Base-by-base conservation (phyloP, 108 stramenopile species). In the Cyclotella distinguenda region DNA sequence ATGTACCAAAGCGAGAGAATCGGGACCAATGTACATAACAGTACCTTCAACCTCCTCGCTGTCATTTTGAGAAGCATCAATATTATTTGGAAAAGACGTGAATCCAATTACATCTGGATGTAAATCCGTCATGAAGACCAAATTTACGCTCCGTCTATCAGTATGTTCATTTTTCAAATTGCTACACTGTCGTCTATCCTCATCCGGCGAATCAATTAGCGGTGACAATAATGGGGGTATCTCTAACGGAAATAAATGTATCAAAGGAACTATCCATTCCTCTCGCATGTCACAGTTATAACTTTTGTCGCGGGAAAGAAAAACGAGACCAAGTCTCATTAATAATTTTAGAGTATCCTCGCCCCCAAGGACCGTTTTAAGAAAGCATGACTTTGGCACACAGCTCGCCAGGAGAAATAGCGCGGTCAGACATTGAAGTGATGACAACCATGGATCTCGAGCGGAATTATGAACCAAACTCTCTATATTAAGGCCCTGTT, bases 11-110 rank as follows among this genome's bases (percentile, higher is more conserved):
- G 86, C 86, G 60, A 93, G 39, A 0, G 86, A 88, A 67, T 93
- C 91, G 26, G 91, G 87, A 27, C 91, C 88, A 64, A 93, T 88
- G 72, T 93, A 93, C 88, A 89, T 89, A 50, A 93, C 91, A 12
- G 83, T 60, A 16, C 76, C 77, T 10, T 72, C 72, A 19, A 52
- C 26, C 5, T 46, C 45, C 0, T 21, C 39, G 27, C 40, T 19
- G 32, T 22, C 15, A 10, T 32, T n/a, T 38, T 27, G 40, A 31
- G 40, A 2, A 32, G 34, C 18, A 18, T 45, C 19, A 6, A 18
- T 8, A 4, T 60, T 8, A 44, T 44, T 26, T 31, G 66, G 60
- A 33, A 77, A 58, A 15, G 79, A 77, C 13, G 87, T 84, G 39
- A 62, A 50, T 23, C 76, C 79, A 34, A 92, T 66, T 2, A 86